Conservation (phyloP, 768 basidiomycete species). For the Gloeophyllum trabeum region DNA sequence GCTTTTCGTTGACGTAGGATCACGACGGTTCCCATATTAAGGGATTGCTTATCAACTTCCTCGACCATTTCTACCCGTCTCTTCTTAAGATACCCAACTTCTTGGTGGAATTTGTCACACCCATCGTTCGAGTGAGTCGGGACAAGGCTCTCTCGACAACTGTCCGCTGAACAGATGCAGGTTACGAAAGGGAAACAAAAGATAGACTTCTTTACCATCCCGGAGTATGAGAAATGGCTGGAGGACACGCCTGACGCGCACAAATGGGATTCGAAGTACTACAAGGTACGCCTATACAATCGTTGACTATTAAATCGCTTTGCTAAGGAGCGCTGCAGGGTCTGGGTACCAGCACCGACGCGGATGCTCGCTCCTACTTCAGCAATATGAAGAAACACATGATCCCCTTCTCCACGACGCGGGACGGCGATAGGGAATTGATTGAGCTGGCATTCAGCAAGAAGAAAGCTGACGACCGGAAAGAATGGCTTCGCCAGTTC, state of each 20-base stretch:
- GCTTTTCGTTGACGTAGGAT: conserved; percentile 45
- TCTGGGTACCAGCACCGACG: conserved; percentile 86
- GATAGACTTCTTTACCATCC: conserved; percentile 92
- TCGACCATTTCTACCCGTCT: conserved; percentile 95
- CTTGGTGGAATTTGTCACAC: conserved; percentile 96
- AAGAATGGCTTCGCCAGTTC: conserved; percentile 95
- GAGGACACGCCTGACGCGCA: conserved; percentile 63
- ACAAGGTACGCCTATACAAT: conserved; percentile 59
- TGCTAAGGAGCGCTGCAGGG: conserved; percentile 41
- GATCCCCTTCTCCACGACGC: conserved; percentile 79
- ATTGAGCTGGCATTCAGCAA: conserved; percentile 99
- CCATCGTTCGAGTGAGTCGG: conserved; percentile 90
- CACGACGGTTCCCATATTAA: conserved; percentile 99
- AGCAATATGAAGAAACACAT: conserved; percentile 87
- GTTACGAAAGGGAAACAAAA: conserved; percentile 70
- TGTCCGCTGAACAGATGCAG: conserved; percentile 30
- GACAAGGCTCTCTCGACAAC: no score
- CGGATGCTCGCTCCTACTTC: conserved; percentile 90
- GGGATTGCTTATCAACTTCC: conserved; percentile 95
- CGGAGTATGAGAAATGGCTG: conserved; percentile 91
- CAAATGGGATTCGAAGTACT: conserved; percentile 92
- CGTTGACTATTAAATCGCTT: conserved; percentile 5
- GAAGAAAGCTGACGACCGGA: conserved; percentile 97
- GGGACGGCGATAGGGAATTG: conserved; percentile 74
- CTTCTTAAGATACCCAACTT: conserved; percentile 85